A percentile compares a stretch with the other conserved stretches of the same genome.
Conservation (phyloP, 768 basidiomycete genomes). For the Daedalea quercina region DNA sequence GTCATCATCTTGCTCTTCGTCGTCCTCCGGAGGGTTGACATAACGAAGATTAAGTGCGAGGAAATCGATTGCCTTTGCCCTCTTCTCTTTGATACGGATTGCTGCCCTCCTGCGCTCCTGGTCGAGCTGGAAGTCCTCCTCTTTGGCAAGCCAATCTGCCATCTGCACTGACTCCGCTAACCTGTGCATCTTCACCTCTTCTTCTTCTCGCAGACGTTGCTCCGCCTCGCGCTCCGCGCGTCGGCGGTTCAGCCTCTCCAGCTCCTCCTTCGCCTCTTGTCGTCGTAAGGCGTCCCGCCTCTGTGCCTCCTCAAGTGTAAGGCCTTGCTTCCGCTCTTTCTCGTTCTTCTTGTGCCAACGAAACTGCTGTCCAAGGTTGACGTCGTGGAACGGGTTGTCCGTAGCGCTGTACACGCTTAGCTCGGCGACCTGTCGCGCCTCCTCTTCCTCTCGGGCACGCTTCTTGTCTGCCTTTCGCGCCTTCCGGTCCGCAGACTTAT, state of each 20-base stretch:
- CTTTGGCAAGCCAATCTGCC: conserved; percentile 96
- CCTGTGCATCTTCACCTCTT: conserved; percentile 83
- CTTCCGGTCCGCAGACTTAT: conserved; percentile 80
- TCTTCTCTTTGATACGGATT: conserved; percentile 91
- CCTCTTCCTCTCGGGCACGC: conserved; percentile 77
- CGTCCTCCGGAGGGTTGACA: conserved; percentile 62
- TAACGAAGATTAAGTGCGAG: conserved; percentile 94
- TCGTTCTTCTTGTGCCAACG: conserved; percentile 99
- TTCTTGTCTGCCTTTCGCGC: conserved; percentile 88
- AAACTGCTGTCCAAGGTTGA: conserved; percentile 94
- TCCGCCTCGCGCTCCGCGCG: conserved; percentile 93
- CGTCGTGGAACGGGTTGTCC: conserved; percentile 98
- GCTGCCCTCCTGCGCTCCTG: conserved; percentile 88
- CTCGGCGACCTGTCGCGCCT: conserved; percentile 88
- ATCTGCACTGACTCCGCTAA: conserved; percentile 94
- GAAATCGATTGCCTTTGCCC: conserved; percentile 98
- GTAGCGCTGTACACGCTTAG: conserved; percentile 93
- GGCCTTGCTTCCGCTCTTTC: conserved; percentile 85
- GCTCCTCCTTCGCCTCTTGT: conserved; percentile 91
- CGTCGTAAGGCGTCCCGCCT: conserved; percentile 72
- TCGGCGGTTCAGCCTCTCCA: conserved; percentile 84
- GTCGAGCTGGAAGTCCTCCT: conserved; percentile 94
- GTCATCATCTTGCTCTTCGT: conserved; percentile 68
- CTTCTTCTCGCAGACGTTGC: conserved; percentile 82
- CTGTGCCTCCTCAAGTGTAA: conserved; percentile 73